phyloP scores from a whole-genome alignment of 805 yeast genomes.

The Hanseniaspora vineae region DNA sequence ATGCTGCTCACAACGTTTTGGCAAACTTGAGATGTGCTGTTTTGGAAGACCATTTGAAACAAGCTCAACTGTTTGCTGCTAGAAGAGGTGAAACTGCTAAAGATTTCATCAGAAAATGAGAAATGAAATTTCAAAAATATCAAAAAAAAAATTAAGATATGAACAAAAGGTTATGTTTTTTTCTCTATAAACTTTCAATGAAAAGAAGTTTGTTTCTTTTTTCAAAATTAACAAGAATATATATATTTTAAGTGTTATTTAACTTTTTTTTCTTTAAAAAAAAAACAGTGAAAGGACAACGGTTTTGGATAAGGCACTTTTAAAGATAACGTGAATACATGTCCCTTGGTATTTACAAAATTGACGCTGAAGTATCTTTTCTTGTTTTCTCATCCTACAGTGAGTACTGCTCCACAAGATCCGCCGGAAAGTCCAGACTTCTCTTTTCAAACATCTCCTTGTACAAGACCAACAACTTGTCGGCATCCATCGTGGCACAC shows the following conservation, averaged over 20 bases:
- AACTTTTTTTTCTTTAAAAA: no score
- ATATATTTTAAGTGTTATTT: no score
- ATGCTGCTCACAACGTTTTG: slow-evolving; percentile 73
- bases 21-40: slow-evolving; percentile 78
- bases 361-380: no score
- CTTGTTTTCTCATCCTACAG: not conserved
- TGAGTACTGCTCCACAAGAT: not conserved
- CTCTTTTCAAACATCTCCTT: slow-evolving; percentile 11
- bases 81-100: slow-evolving; percentile 23
- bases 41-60: slow-evolving; percentile 52
- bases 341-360: no score
- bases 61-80: slow-evolving; percentile 30
- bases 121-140: not conserved
- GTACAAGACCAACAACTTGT: slow-evolving; percentile 11
- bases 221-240: not conserved
- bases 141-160: not conserved
- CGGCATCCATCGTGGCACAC: slow-evolving; percentile 15
- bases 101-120: slow-evolving; percentile 7
- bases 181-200: no score
- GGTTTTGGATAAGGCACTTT: no score
- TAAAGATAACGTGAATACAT: no score
- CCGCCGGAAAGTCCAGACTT: slow-evolving; percentile 9
- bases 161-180: no score
- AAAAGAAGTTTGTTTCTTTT: not conserved
- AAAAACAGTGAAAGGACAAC: no score